phyloP scores from a whole-genome alignment of 2,329 filamentous ascomycete species.

The Calonectria pauciramosa region DNA sequence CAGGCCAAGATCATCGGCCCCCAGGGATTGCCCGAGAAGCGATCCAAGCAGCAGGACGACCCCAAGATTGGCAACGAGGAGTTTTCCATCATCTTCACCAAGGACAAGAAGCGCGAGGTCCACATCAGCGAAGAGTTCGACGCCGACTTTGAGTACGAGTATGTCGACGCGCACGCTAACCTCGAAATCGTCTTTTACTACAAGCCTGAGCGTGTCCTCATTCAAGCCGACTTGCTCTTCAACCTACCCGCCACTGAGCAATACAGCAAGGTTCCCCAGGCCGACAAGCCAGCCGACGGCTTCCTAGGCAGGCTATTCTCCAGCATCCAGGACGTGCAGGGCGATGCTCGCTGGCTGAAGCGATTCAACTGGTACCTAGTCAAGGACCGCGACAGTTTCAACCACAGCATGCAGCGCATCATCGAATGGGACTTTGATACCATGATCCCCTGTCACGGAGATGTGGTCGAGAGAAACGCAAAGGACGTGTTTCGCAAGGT shows the following conservation, averaged over 20 bases:
- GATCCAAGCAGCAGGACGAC: conserved; percentile 68
- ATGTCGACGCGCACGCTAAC: conserved; percentile 83
- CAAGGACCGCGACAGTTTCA: conserved; percentile 77
- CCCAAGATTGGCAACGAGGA: conserved; percentile 62
- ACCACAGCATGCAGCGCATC: conserved; percentile 77
- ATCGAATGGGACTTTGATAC: conserved; percentile 86
- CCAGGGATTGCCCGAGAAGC: conserved; percentile 87
- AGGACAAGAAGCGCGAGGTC: conserved; percentile 64
- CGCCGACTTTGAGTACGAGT: conserved; percentile 87
- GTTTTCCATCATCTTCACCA: conserved; percentile 78
- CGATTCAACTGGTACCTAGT: conserved; percentile 85
- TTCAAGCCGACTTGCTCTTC: conserved; percentile 93
- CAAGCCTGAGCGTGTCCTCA: conserved; percentile 82
- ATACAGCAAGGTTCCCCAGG: conserved; percentile 76
- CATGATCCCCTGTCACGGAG: conserved; percentile 93
- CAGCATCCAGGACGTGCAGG: conserved; percentile 71
- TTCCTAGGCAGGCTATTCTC: conserved; percentile 60
- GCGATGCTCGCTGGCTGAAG: conserved; percentile 81
- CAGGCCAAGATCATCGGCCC: conserved; percentile 84
- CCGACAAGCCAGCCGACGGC: conserved; percentile 49
- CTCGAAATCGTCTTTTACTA: conserved; percentile 91
- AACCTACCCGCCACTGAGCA: conserved; percentile 92
- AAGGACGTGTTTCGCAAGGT: conserved; percentile 84
- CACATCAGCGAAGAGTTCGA: conserved; percentile 84
- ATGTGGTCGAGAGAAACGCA: conserved; percentile 81